Evolutionary conservation across 1,284 basidiomycete genomes (phyloP), one percentile per base, ranked within the genome.

Genomic region (Puccinia horiana): DNA sequence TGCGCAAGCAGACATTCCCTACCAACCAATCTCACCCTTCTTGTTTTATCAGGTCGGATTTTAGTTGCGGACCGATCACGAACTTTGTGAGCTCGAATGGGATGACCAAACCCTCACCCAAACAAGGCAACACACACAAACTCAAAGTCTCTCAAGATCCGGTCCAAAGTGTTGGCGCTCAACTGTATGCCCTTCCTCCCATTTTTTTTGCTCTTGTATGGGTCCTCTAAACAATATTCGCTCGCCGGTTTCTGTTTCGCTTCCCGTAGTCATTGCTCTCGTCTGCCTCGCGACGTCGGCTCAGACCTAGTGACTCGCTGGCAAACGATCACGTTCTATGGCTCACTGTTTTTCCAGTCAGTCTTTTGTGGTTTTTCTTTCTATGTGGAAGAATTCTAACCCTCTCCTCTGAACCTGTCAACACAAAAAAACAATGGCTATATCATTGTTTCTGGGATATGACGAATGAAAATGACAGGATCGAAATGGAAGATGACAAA

Each of bases 11-110:
- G 9, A 0, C 35, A 35, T 4, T 14, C 14, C 32, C 32, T 5
- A 32, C 9, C 58, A 61, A 35, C 35, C 9, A 4, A 2, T 35
- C 8, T 26, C n/a, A 26, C 29, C 29, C 29, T 35, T 35, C n/a
- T 5, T 35, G 32, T 40, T 2, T 18, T 6, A 14, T 40, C 35
- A 70, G 69, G 44, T 42, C 69, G 12, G 35, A n/a, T 47, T 77
- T 56, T 23, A 63, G 14, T 9, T 77, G 76, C 35, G 61, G 58
- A 3, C 56, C 76, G 18, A 40, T 77, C 42, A 77, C n/a, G 40
- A 77, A 77, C 61, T 77, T 77, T 52, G 76, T 77, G 35, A 77
- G 76, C 61, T 77, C 76, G 12, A 77, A 77, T 35, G 56, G 11
- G 23, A 77, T 52, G 16, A 20, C 26, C 32, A 29, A 20, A 11